phyloP scores from a whole-genome alignment of 805 yeast genomes.

The Martiniozyma abietophila region DNA sequence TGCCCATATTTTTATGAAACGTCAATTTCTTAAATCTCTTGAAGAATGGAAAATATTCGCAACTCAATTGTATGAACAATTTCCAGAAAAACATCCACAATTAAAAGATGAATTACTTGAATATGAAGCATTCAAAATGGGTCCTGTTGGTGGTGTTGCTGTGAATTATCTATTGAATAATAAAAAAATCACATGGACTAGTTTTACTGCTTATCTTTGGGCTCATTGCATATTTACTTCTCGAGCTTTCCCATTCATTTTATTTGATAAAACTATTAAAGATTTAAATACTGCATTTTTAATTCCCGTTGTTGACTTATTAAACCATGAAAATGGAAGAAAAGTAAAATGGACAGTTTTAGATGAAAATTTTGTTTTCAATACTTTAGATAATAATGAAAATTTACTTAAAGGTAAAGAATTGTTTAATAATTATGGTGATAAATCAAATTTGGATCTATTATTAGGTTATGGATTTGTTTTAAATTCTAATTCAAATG shows the following conservation, averaged over 20 bases:
- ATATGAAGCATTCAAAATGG: conserved; percentile 18
- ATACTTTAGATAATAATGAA: conserved; percentile 23
- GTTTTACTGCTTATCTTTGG: conserved; percentile 69
- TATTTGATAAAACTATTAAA: conserved; percentile 32
- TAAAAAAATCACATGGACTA: conserved; percentile 40
- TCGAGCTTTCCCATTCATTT: conserved; percentile 69
- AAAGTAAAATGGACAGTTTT: conserved; percentile 52
- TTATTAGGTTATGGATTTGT: conserved; percentile 76
- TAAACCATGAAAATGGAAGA: conserved; percentile 58
- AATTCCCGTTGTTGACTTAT: conserved; percentile 67
- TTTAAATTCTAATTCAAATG: conserved; percentile 41
- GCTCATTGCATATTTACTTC: conserved; percentile 60
- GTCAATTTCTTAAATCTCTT: conserved; percentile 35
- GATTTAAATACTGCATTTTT: conserved; percentile 47
- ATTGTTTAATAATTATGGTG: conserved; percentile 77
- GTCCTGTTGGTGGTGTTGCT: conserved; percentile 13
- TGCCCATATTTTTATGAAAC: conserved; percentile 43
- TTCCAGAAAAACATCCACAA: conserved; percentile 10
- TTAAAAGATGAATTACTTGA: conserved; percentile 17
- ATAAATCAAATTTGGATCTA: conserved; percentile 53
- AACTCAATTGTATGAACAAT: conserved; percentile 13
- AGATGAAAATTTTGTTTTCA: conserved; percentile 27
- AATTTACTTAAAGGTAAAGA: conserved; percentile 40
- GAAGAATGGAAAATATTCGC: conserved; percentile 50
- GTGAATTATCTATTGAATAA: conserved; percentile 12